These are phyloP conservation scores for Pestalotiopsis sp. DNA, from an alignment of 2,329 filamentous ascomycete genomes.

Conservation along the genomic window DNA sequence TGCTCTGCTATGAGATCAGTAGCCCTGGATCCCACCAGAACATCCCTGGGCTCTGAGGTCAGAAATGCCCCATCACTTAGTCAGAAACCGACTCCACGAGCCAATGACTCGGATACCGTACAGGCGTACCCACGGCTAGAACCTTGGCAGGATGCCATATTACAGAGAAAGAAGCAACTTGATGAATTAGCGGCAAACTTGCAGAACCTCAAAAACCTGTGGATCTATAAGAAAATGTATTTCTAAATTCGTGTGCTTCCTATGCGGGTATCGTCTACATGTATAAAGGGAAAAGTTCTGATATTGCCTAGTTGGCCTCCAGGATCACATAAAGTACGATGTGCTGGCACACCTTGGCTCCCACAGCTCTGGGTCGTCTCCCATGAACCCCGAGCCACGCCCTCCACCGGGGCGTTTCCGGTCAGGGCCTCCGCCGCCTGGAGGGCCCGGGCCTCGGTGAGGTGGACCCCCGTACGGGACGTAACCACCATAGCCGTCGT, in stretches of 20 bases:
- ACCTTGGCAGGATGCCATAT: neutral
- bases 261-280: constrained; percentile 3
- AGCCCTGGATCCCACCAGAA: neutral
- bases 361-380: constrained; percentile 27
- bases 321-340: constrained; percentile 18
- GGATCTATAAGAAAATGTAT: neutral
- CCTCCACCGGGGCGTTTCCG: constrained; percentile 1
- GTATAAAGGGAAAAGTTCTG: neutral
- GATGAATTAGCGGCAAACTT: neutral
- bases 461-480: constrained; percentile 6
- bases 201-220: neutral
- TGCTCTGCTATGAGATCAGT: neutral
- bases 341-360: constrained; percentile 28
- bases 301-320: neutral
- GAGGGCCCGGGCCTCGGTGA: constrained; percentile 5
- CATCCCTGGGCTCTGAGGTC: neutral
- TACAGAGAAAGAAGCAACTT: neutral
- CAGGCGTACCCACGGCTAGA: neutral
- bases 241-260: neutral
- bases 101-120: neutral
- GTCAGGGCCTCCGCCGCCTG: constrained; percentile 11
- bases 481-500: neutral
- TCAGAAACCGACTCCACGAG: neutral
- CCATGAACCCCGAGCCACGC: constrained; percentile 18
- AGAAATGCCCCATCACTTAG: neutral